Base-by-base conservation (phyloP, 148 eudicot genomes). In the Rhododendron griersonianum region DNA sequence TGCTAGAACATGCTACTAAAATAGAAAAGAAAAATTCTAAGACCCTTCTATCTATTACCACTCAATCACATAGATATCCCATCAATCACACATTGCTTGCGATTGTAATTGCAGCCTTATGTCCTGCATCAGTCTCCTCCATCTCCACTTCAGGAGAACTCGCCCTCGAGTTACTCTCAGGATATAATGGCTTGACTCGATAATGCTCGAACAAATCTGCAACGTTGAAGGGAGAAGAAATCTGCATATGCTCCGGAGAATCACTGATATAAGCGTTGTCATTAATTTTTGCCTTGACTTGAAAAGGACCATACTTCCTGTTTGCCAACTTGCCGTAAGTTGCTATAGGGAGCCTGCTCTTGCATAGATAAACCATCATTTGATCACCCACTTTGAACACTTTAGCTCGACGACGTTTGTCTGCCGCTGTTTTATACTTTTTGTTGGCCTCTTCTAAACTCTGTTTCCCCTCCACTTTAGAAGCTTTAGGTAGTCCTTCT, bases 251-350 rank as follows among this genome's bases (percentile, higher is more conserved):
- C 1, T 23, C 37, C 1, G 33, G 78, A 2, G 65, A 8, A 85
- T 59, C 83, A 25, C 67, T 55, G 18, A 80, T 45, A 80, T 80
- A 85, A 23, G 78, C 78, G 48, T 80, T 85, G 37, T 87, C 50
- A 41, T 82, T 86, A 19, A 82, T 76, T 63, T 86, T 82, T 0
- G 16, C 14, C 19, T 23, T 0, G 2, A 86, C 55, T 25, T 59
- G 45, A 9, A 23, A 86, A 13, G 85, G 11, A 2, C 82, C 76
- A 86, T 86, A 76, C 25, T 82, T 82, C 28, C 59, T 37, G 1
- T 39, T 59, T 13, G 57, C 9, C 3, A 78, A 21, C 82, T 87
- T 87, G 39, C 13, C 83, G 11, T 84, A 87, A 0, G 18, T n/a
- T 4, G 55, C 78, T 1, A n/a, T 48, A 0, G 81, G 86, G 65